phyloP scores from a whole-genome alignment of 1,284 basidiomycete genomes.

The Abortiporus biennis region DNA sequence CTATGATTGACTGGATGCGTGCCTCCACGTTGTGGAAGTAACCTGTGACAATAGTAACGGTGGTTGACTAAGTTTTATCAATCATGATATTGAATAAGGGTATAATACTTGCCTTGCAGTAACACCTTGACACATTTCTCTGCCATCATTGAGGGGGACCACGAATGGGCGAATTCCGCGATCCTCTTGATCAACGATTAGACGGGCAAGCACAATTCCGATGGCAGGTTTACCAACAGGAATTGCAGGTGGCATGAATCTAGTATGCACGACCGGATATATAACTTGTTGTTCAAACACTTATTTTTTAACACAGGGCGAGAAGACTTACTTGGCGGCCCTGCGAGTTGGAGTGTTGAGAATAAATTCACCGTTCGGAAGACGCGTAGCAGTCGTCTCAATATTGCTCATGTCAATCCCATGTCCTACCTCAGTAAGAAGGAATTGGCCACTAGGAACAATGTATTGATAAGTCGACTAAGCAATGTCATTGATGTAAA shows the following conservation, averaged over 20 bases:
- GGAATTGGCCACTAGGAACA: constrained; percentile 30
- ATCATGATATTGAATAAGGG: neutral
- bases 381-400: constrained; percentile 33
- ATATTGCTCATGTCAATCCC: constrained; percentile 34
- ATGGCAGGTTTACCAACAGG: constrained; percentile 29
- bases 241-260: constrained; percentile 39
- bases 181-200: constrained; percentile 26
- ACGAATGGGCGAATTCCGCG: constrained; percentile 29
- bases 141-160: constrained; percentile 28
- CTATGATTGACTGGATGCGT: constrained; percentile 30
- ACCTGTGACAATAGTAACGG: constrained; percentile 16
- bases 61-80: neutral
- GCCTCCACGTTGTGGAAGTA: constrained; percentile 28
- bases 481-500: no score
- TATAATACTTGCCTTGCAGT: constrained; percentile 22
- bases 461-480: neutral
- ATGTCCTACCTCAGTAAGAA: constrained; percentile 36
- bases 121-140: constrained; percentile 26
- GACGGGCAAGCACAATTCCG: constrained; percentile 29
- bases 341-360: constrained; percentile 29
- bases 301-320: neutral
- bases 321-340: constrained; percentile 31
- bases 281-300: neutral
- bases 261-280: constrained; percentile 12
- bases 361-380: constrained; percentile 27